Base-by-base conservation (phyloP, 306 rosid genomes). In the Sicyos baderoa region DNA sequence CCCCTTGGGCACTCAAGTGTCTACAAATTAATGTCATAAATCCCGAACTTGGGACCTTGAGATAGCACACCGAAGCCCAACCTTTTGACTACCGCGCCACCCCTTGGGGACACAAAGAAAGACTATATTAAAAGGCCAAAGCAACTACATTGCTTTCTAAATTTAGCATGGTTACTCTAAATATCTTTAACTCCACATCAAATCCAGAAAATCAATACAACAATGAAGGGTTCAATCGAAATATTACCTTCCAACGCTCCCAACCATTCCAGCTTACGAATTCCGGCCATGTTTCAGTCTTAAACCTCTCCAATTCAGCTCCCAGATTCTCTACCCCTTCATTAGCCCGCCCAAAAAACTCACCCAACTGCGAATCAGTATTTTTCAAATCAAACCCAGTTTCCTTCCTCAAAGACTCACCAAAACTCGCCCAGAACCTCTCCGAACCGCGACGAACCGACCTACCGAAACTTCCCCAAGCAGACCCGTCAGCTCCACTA, bases 191-290 rank as follows among this genome's bases (percentile, higher is more conserved):
- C 17, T 64, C 19, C 1, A 64, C 17, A 18, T 19, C 37, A 10
- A 51, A 0, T 6, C 35, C n/a, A 64, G 14, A 44, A 61, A 11
- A 29, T 0, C 22, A 44, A 42, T 6, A 47, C 40, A 82, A 56
- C 11, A 66, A 44, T 40, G 74, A 59, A 25, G 9, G 16, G 67
- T 12, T 25, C 58, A 69, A 75, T 35, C 23, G 37, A 79, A 49
- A 51, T 76, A 76, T 78, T 74, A 93, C 97, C 97, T 93, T 89
- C 98, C 93, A 93, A 69, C 76, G 81, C 47, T 86, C 89, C 86
- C 85, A 82, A 37, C 70, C 78, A 45, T 93, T 93, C 97, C 98
- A 93, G 74, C 70, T 78, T 44, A 86, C 72, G 79, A 93, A 87
- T 55, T 81, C 79, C 0, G 87, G 84, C 19, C 84, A 70, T 59